These are phyloP conservation scores for Parachaetomium inaequale DNA, from an alignment of 495 filamentous ascomycete species.

Conservation along the genomic window DNA sequence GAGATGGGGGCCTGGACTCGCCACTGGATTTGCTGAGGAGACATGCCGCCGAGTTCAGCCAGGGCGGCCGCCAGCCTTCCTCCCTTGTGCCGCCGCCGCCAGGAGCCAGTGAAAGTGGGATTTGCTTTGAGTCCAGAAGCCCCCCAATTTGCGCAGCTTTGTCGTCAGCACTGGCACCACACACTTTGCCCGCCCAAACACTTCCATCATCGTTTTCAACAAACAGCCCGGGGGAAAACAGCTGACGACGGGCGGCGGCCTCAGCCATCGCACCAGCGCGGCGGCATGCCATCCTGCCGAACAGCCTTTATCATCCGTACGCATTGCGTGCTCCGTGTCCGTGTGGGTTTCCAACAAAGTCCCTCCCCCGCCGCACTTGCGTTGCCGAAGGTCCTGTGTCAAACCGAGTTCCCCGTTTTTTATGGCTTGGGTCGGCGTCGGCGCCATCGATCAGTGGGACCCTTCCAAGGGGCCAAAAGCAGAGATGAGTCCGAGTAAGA, in stretches of 20 bases:
- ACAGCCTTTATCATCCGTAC: too few relatives aligned
- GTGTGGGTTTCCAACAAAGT: neutral
- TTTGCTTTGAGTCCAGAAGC: neutral
- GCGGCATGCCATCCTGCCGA: too few relatives aligned
- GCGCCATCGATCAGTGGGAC: slow-evolving; percentile 9
- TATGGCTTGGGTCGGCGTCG: neutral
- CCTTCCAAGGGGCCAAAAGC: neutral
- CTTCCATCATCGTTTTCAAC: too few relatives aligned
- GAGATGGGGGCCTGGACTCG: neutral
- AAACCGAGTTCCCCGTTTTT: neutral
- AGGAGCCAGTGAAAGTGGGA: neutral
- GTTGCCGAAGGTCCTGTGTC: slow-evolving; percentile 1
- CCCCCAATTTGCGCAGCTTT: too few relatives aligned
- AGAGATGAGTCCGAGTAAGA: slow-evolving; percentile 3
- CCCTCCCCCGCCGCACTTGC: neutral
- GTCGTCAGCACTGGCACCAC: slow-evolving; percentile 8
- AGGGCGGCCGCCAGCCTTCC: neutral
- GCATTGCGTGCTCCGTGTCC: too few relatives aligned
- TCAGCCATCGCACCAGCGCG: too few relatives aligned
- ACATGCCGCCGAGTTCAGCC: neutral
- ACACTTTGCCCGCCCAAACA: neutral
- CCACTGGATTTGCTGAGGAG: neutral
- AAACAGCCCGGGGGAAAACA: too few relatives aligned
- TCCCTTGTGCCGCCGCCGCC: neutral
- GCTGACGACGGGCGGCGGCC: too few relatives aligned